Base-by-base conservation (phyloP, 2,329 filamentous ascomycete species). In the Ophiostoma novo-ulmi region DNA sequence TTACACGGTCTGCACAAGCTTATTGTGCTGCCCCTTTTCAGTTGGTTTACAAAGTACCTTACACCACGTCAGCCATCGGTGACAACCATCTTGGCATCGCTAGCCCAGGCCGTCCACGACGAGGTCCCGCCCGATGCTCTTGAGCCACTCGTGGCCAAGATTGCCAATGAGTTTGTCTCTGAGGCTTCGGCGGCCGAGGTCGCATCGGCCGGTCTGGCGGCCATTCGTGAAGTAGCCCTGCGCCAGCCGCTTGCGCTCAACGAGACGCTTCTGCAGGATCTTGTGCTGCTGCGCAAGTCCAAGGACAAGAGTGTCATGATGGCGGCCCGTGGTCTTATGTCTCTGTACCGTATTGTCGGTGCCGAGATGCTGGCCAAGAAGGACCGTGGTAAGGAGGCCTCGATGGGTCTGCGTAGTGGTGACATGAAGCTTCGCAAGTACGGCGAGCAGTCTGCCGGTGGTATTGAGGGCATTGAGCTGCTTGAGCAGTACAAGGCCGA, bases 251-350 rank as follows among this genome's bases (percentile, higher is more conserved):
- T 98, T n/a, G 94, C 94, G 6, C 98, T 99, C 91, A 93, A 89
- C 69, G 94, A 98, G 74, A 97, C 94, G 0, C 82, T 99, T n/a
- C 82, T 99, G 39, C 94, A 99, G 79, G 95, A 99, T 83, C 82
- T 99, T 69, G 93, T 98, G 11, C 91, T 95, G 83, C 98, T 99
- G 81, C 88, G 92, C 72, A 97, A 96, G 83, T 97, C 92, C 78
- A 99, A 99, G 78, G 95, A 99, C 78, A 99, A 98, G 83, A 94
- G 94, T 72, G 92, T 95, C n/a, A 94, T 97, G 87, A 98, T 99
- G 95, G 95, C 95, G 8, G 93, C 94, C 17, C 94, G 95, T 79
- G 94, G 95, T 74, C 83, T 99, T 7, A 83, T 99, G 61, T 93
- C 92, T 35, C 84, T 99, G 6, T 99, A 97, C 82, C 86, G 95